Conservation (phyloP, 1,284 basidiomycete species). For the Trametes versicolor region DNA sequence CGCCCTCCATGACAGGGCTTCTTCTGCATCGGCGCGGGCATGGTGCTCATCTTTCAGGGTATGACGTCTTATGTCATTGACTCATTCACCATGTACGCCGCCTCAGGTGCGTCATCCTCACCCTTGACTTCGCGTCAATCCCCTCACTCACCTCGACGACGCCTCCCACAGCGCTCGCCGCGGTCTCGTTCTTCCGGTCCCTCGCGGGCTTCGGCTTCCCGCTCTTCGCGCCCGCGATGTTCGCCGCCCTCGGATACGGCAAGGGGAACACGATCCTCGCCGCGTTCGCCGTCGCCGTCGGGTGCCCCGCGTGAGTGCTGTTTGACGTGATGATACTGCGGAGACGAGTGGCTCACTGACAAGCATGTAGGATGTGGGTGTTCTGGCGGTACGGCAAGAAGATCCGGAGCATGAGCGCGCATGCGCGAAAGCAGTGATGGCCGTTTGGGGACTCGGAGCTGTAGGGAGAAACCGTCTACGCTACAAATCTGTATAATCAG, state of each 20-base stretch:
- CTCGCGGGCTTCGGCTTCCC: slow-evolving; percentile 74
- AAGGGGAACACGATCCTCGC: slow-evolving; percentile 71
- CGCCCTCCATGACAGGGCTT: slow-evolving; percentile 56
- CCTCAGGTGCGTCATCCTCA: slow-evolving; percentile 55
- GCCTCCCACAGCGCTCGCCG: slow-evolving; percentile 58
- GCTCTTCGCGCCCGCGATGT: slow-evolving; percentile 73
- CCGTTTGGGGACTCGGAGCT: not conserved
- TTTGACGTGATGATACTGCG: not conserved
- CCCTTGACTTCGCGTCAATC: not conserved
- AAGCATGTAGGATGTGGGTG: slow-evolving; percentile 51
- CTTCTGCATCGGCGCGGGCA: slow-evolving; percentile 58
- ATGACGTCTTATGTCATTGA: slow-evolving; percentile 74
- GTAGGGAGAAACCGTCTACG: no score
- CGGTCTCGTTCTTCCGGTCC: slow-evolving; percentile 63
- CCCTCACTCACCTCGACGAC: not conserved
- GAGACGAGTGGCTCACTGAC: not conserved
- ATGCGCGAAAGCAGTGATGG: slow-evolving; percentile 25
- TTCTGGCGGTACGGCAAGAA: slow-evolving; percentile 61
- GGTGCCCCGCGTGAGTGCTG: slow-evolving; percentile 66
- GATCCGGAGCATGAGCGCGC: slow-evolving; percentile 50
- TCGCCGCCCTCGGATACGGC: slow-evolving; percentile 65
- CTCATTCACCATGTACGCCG: slow-evolving; percentile 69
- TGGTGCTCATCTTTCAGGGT: slow-evolving; percentile 63
- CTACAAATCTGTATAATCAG: no score
- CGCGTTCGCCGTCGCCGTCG: slow-evolving; percentile 59